phyloP scores from a whole-genome alignment of 768 basidiomycete species.

The Lanmaoa pseudosensibilis region DNA sequence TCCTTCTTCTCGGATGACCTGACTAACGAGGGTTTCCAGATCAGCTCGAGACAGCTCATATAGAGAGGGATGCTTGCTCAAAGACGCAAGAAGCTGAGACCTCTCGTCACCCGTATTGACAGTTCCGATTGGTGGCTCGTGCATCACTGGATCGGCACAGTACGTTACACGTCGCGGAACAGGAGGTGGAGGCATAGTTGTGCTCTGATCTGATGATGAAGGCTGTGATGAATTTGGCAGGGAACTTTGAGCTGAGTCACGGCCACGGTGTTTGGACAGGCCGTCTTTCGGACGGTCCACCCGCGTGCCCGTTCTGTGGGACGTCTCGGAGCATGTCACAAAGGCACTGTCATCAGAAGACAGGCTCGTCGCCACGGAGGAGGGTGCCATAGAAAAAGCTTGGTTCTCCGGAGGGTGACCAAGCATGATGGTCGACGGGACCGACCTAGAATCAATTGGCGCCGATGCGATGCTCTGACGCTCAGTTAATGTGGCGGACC shows the following conservation, averaged over 20 bases:
- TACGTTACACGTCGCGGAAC: conserved; percentile 21
- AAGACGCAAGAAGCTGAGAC: conserved; percentile 36
- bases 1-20: conserved; percentile 71
- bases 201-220: conserved; percentile 26
- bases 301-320: conserved; percentile 6
- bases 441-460: background rate
- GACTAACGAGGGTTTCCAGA: conserved; percentile 57
- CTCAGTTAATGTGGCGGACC: background rate
- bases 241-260: conserved; percentile 13
- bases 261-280: conserved; percentile 1
- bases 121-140: conserved; percentile 6
- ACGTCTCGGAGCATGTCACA: conserved; percentile 29
- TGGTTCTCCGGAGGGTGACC: background rate
- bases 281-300: background rate
- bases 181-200: conserved; percentile 33
- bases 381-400: background rate
- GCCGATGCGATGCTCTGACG: conserved; percentile 2
- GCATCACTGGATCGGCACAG: conserved; percentile 1
- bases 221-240: conserved; percentile 36
- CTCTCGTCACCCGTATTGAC: conserved; percentile 5
- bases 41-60: conserved; percentile 51
- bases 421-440: conserved; percentile 1
- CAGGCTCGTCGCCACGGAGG: conserved; percentile 9
- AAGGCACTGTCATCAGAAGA: conserved; percentile 32
- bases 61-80: conserved; percentile 47